phyloP scores from a whole-genome alignment of 2,329 filamentous ascomycete genomes.

The Ramularia endophylla region DNA sequence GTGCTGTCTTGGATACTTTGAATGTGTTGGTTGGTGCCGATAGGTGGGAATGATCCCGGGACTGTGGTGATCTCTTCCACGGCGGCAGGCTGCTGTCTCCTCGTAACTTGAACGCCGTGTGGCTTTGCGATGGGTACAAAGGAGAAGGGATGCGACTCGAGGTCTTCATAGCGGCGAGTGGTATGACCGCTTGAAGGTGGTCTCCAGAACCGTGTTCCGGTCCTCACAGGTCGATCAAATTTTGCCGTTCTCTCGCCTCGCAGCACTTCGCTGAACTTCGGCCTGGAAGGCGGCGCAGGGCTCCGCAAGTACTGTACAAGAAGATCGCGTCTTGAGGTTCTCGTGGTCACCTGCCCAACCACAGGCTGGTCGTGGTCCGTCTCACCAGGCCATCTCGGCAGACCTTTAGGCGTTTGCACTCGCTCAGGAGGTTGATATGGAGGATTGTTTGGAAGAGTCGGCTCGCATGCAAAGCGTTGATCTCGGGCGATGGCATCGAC shows the following conservation, averaged over 20 bases:
- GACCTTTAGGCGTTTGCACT: slow-evolving; percentile 22
- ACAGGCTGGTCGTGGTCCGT: background rate
- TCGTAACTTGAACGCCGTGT: too few species aligned
- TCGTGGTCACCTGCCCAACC: slow-evolving; percentile 1
- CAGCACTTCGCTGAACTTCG: background rate
- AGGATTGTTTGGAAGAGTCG: slow-evolving; percentile 12
- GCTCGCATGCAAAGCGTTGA: slow-evolving; percentile 2
- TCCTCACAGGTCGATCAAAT: background rate
- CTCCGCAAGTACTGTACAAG: background rate
- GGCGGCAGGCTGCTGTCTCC: too few species aligned
- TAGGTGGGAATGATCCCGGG: too few species aligned
- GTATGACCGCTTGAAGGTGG: slow-evolving; percentile 29
- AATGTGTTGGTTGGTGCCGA: too few species aligned
- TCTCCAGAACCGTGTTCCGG: slow-evolving; percentile 20
- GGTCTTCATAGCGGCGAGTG: slow-evolving; percentile 16
- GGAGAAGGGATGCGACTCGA: slow-evolving; percentile 24
- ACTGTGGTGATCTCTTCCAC: too few species aligned
- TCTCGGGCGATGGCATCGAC: background rate
- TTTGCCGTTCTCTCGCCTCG: background rate
- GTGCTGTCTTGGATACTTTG: background rate
- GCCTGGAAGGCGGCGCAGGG: background rate
- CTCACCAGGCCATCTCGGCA: slow-evolving; percentile 25
- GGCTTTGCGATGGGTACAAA: slow-evolving; percentile 8
- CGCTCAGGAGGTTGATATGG: slow-evolving; percentile 21
- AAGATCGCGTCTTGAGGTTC: background rate